Base-by-base conservation (phyloP, 140 eudicot genomes). In the Senecio squalidus region DNA sequence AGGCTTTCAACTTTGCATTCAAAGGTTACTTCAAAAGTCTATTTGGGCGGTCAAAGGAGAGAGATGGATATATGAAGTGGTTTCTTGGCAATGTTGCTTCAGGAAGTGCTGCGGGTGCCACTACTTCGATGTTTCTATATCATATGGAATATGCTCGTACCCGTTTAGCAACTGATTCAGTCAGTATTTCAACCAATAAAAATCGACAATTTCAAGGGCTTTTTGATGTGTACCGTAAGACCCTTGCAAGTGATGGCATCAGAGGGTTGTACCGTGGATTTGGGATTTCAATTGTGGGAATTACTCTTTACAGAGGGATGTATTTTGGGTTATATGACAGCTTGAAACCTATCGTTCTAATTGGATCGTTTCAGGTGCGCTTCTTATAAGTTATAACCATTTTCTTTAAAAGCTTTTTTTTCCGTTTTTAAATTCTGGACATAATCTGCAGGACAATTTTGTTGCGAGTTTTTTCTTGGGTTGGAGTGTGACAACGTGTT, bases 21-120 rank as follows among this genome's bases (percentile, higher is more conserved):
- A 90, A 88, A 83, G 95, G 94, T 58, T 90, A 86, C 77, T 90
- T 70, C 82, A 90, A 83, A 72, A 60, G 68, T 56, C 41, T 83
- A 24, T 78, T 86, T 52, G 90, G 85, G 69, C 57, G 74, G 61
- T 86, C 95, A 30, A 83, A 78, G 75, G 97, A 90, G 74, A 86
- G 66, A 74, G 95, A 90, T 76, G 95, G 97, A 25, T 86, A 83
- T 58, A 5, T 74, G 28, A 83, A 83, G 80, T 86, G 95, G 95
- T 83, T 90, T 81, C 81, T 88, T 62, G 95, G 94, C 58, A 86
- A 90, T 76, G 82, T 90, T 67, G 98, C 95, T 75, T 86, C 94
- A 1, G 98, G 98, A 25, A 86, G 98, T 81, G 95, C 95, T 60
- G 98, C 98, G 16, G 98, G 98, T 62, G 98, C 98, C 34, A 86